phyloP scores from a whole-genome alignment of 495 filamentous ascomycete species.

The Chaetomidium leptoderma region DNA sequence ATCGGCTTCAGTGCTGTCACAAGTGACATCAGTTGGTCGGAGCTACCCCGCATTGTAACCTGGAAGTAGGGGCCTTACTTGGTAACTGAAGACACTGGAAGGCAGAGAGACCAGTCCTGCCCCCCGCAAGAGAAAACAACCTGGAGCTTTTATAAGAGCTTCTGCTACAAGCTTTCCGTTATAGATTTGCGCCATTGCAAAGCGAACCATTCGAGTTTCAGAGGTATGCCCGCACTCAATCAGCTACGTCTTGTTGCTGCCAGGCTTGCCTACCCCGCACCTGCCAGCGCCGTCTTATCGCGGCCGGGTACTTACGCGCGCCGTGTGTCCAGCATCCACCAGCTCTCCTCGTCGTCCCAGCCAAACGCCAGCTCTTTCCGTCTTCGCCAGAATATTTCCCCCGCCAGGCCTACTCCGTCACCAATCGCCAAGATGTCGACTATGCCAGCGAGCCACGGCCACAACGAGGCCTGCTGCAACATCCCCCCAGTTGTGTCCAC shows the following conservation, averaged over 20 bases:
- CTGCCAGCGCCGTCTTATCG: background rate
- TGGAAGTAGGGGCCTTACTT: no score
- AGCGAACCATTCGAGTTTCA: no score
- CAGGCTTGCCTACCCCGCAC: constrained; percentile 7
- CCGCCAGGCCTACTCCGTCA: background rate
- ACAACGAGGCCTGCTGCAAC: constrained; percentile 62
- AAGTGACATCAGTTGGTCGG: constrained; percentile 22
- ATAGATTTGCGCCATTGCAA: no score
- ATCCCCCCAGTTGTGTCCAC: constrained; percentile 62
- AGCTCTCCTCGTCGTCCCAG: background rate
- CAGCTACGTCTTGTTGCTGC: constrained; percentile 20
- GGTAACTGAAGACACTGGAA: background rate
- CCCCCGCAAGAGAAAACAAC: background rate
- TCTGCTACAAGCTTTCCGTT: background rate
- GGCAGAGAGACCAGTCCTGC: no score
- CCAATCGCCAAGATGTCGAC: constrained; percentile 45
- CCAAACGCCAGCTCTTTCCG: background rate
- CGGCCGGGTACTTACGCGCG: constrained; percentile 5
- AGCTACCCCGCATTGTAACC: constrained; percentile 26
- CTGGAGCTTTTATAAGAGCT: background rate
- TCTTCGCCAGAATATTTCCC: background rate
- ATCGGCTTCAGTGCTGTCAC: constrained; percentile 1
- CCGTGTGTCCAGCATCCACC: constrained; percentile 15
- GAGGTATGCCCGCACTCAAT: constrained; percentile 21
- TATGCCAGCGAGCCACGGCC: constrained; percentile 48